Conservation (phyloP, 2,329 filamentous ascomycete species). For the Fusarium pseudonygamai region DNA sequence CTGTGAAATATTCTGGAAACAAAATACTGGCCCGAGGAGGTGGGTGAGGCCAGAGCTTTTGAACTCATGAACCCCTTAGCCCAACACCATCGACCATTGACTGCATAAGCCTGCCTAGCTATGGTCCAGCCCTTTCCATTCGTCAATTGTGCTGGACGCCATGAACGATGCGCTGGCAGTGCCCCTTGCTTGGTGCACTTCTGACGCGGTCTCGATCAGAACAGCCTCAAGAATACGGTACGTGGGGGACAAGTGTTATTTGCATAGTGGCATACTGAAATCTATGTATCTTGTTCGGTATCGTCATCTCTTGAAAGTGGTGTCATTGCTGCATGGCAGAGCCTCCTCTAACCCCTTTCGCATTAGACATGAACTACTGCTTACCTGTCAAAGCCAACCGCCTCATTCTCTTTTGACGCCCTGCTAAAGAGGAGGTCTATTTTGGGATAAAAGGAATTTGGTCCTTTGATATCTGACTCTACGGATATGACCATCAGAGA, state of each 20-base stretch:
- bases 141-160: background rate
- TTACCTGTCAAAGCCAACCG: slow-evolving; percentile 8
- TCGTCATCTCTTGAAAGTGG: slow-evolving; percentile 8
- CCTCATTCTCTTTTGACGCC: slow-evolving; percentile 27
- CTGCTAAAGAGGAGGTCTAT: slow-evolving; percentile 1
- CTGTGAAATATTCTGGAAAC: background rate
- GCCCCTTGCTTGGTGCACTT: background rate
- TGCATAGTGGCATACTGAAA: background rate
- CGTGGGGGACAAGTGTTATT: background rate
- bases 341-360: slow-evolving; percentile 32
- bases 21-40: background rate
- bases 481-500: background rate
- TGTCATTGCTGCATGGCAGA: slow-evolving; percentile 21
- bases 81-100: background rate
- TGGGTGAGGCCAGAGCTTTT: slow-evolving; percentile 19
- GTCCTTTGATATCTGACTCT: background rate
- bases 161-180: slow-evolving; percentile 4
- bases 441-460: background rate
- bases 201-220: slow-evolving; percentile 4
- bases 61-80: slow-evolving; percentile 3
- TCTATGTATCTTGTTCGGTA: background rate
- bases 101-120: background rate
- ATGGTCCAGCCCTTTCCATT: background rate
- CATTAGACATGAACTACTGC: slow-evolving; percentile 18
- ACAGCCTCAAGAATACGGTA: slow-evolving; percentile 5